Evolutionary conservation across 768 basidiomycete genomes (phyloP).

Genomic region (Boletus tomentosulus): DNA sequence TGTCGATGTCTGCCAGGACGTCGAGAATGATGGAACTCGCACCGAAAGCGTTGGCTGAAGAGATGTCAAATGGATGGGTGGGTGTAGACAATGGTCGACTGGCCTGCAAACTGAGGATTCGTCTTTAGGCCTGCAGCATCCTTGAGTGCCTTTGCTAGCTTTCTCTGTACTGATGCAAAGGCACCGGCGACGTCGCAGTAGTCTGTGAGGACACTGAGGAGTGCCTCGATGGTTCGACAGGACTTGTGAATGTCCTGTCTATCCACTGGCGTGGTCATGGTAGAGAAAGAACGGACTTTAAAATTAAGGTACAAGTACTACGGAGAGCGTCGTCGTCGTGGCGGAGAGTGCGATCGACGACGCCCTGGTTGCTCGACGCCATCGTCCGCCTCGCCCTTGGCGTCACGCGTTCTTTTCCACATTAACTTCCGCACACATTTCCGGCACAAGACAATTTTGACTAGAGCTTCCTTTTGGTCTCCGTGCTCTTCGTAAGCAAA

Average conservation of each 20-base stretch:
- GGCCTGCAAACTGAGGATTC: constrained; percentile 61
- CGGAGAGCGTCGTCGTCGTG: too few relatives aligned
- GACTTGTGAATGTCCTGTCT: constrained; percentile 75
- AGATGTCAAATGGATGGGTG: background rate
- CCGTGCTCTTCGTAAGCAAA: constrained; percentile 85
- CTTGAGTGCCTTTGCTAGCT: constrained; percentile 62
- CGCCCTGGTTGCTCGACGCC: too few relatives aligned
- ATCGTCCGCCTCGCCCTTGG: background rate
- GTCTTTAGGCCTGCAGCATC: constrained; percentile 61
- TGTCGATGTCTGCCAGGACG: constrained; percentile 61
- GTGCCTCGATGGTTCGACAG: constrained; percentile 68
- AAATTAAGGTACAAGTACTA: constrained; percentile 2
- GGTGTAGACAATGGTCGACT: constrained; percentile 13
- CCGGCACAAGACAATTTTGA: constrained; percentile 85
- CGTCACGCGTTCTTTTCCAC: constrained; percentile 74
- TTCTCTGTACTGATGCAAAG: constrained; percentile 66
- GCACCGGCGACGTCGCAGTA: constrained; percentile 69
- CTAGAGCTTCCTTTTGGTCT: constrained; percentile 71
- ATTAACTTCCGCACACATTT: constrained; percentile 79
- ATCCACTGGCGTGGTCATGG: constrained; percentile 42
- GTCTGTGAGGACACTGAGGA: constrained; percentile 64
- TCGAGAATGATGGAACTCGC: constrained; percentile 67
- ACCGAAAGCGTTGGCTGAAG: constrained; percentile 61
- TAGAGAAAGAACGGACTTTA: constrained; percentile 19
- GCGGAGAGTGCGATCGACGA: too few relatives aligned